phyloP scores from a whole-genome alignment of 805 yeast species.

The Wickerhamiella azyma region DNA sequence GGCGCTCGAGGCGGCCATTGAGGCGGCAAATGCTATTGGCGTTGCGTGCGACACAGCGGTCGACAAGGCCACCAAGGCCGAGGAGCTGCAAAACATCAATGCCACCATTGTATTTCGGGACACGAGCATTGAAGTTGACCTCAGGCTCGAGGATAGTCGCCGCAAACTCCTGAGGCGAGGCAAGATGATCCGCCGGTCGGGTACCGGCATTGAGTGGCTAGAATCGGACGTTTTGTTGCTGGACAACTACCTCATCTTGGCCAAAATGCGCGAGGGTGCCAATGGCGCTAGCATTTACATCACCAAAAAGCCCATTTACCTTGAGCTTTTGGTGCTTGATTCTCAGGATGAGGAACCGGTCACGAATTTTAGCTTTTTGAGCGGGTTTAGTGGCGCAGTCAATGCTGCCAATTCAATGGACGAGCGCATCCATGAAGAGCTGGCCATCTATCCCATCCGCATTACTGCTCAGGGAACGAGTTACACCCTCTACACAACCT shows the following conservation, averaged over 20 bases:
- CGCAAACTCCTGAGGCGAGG: slow-evolving; percentile 49
- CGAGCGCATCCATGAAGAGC: slow-evolving; percentile 12
- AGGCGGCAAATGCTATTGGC: slow-evolving; percentile 41
- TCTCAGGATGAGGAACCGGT: slow-evolving; percentile 30
- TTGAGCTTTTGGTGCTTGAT: slow-evolving; percentile 45
- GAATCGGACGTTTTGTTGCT: slow-evolving; percentile 42
- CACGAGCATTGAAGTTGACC: slow-evolving; percentile 32
- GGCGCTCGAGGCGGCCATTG: slow-evolving; percentile 39
- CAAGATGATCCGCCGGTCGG: slow-evolving; percentile 46
- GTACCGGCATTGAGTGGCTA: slow-evolving; percentile 44
- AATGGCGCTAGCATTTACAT: slow-evolving; percentile 25
- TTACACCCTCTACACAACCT: slow-evolving; percentile 24
- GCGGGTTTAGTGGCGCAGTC: slow-evolving; percentile 3
- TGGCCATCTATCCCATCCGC: slow-evolving; percentile 23
- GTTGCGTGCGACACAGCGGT: slow-evolving; percentile 47
- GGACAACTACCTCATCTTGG: slow-evolving; percentile 46
- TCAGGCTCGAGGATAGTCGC: slow-evolving; percentile 39
- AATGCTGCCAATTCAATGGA: slow-evolving; percentile 2
- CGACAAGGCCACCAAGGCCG: slow-evolving; percentile 44
- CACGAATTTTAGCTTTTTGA: slow-evolving; percentile 16
- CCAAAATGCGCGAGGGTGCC: slow-evolving; percentile 26
- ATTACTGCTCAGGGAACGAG: slow-evolving; percentile 26
- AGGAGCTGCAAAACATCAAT: slow-evolving; percentile 41
- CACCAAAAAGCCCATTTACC: slow-evolving; percentile 28
- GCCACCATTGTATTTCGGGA: slow-evolving; percentile 42